phyloP scores from a whole-genome alignment of 108 stramenopile genomes.

The Cyclostephanos tholiformis region DNA sequence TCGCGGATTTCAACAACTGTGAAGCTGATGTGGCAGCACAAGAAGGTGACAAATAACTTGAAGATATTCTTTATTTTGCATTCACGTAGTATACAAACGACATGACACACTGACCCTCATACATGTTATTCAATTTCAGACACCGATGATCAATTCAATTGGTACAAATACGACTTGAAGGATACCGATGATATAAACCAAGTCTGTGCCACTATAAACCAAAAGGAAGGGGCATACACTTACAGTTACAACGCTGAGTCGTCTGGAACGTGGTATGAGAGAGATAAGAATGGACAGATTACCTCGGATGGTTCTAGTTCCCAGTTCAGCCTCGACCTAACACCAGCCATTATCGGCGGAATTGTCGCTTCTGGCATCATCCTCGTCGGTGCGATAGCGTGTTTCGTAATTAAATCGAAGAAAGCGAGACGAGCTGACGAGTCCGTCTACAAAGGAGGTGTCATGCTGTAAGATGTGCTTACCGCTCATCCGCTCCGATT shows the following conservation, averaged over 20 bases:
- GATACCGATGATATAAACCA: slow-evolving; percentile 27
- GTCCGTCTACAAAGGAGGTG: slow-evolving; percentile 4
- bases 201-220: slow-evolving; percentile 37
- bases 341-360: neutral
- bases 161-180: slow-evolving; percentile 40
- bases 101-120: neutral
- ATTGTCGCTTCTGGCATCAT: neutral
- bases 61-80: neutral
- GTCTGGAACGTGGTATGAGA: slow-evolving; percentile 27
- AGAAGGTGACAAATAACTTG: neutral
- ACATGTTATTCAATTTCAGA: neutral
- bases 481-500: too few species aligned
- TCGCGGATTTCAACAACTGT: slow-evolving; percentile 16
- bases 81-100: neutral
- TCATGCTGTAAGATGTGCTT: slow-evolving; percentile 3
- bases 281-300: slow-evolving; percentile 15
- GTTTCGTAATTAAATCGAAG: slow-evolving; percentile 1
- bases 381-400: slow-evolving; percentile 5
- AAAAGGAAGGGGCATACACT: slow-evolving; percentile 17
- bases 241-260: slow-evolving; percentile 22
- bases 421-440: neutral
- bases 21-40: slow-evolving; percentile 16
- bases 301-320: neutral
- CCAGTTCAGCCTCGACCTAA: neutral
- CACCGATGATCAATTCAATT: slow-evolving; percentile 20